Evolutionary conservation across 768 basidiomycete genomes (phyloP).

Genomic region (Coprinopsis sp.): DNA sequence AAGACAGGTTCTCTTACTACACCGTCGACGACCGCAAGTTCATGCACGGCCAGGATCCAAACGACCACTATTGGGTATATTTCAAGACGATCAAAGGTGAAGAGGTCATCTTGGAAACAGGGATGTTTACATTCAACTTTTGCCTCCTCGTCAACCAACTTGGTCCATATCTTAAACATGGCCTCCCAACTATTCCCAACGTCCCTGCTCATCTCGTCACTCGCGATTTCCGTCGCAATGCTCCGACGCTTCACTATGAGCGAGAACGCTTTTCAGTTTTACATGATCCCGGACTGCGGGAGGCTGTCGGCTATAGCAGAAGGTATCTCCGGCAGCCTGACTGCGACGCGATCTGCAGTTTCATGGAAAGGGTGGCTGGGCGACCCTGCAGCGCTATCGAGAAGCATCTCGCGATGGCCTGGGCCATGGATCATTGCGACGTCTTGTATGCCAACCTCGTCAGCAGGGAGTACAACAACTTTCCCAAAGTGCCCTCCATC

Average conservation of each 20-base stretch:
- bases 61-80: conserved; percentile 48
- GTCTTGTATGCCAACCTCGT: conserved; percentile 10
- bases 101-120: conserved; percentile 35
- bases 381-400: conserved; percentile 17
- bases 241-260: conserved; percentile 12
- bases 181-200: conserved; percentile 10
- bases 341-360: conserved; percentile 14
- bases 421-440: conserved; percentile 5
- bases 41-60: conserved; percentile 35
- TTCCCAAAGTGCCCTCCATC: conserved; percentile 18
- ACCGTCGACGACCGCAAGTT: conserved; percentile 20
- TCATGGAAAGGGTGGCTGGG: conserved; percentile 30
- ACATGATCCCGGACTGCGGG: conserved; percentile 20
- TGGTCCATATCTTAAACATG: conserved; percentile 8
- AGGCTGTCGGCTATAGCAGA: conserved; percentile 11
- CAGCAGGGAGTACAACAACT: conserved; percentile 15
- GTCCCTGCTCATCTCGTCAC: conserved; percentile 25
- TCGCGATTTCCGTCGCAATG: conserved; percentile 9
- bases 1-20: conserved; percentile 35
- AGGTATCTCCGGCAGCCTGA: conserved; percentile 10
- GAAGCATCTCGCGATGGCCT: conserved; percentile 17
- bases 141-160: conserved; percentile 10
- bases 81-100: conserved; percentile 40
- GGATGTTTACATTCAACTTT: conserved; percentile 41
- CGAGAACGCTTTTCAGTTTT: conserved; percentile 23